Evolutionary conservation across 2,329 filamentous ascomycete genomes (phyloP), one percentile per base, ranked within the genome.

Genomic region (Albifimbria verrucaria): DNA sequence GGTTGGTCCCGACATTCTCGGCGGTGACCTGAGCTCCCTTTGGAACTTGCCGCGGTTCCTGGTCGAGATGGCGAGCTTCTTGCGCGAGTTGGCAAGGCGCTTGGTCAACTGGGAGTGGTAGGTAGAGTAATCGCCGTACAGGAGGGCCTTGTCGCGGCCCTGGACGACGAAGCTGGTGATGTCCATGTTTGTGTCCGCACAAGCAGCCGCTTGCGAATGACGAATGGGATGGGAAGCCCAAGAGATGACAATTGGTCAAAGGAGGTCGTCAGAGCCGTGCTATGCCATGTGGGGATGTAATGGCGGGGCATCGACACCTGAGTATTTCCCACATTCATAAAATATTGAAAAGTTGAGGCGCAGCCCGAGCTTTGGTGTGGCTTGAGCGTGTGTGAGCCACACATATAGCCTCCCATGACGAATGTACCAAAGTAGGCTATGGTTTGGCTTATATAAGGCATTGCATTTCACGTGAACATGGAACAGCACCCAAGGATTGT

Each of bases 11-110:
- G 62, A 97, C 80, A 66, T 96, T 84, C 60, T 89, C 85, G 24
- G 90, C 80, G 3, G 89, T 91, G 55, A 96, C 76, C 17, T 81
- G 75, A 32, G 80, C 74, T 69, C 89, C 92, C 61, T 84, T 80
- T 82, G 81, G 72, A 90, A 96, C 76, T 97, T 97, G 62, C 88
- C 88, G 60, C 91, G 88, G 74, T 90, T 93, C 72, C 86, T 88
- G 47, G 90, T 95, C 50, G 88, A 83, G 65, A 92, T 86, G 48
- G 88, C 89, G 52, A 97, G 82, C 76, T 90, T 93, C 78, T 88
- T 93, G 68, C 92, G 88, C 62, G 89, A 80, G 66, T 88, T 91
- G 68, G 90, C 87, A 54, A 99, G 80, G 66, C 90, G 87, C 68
- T 90, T 89, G 59, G 88, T 85, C 49, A 95, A 80, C 68, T 91